Base-by-base conservation (phyloP, 768 basidiomycete genomes). In the Baorangia bicolor region DNA sequence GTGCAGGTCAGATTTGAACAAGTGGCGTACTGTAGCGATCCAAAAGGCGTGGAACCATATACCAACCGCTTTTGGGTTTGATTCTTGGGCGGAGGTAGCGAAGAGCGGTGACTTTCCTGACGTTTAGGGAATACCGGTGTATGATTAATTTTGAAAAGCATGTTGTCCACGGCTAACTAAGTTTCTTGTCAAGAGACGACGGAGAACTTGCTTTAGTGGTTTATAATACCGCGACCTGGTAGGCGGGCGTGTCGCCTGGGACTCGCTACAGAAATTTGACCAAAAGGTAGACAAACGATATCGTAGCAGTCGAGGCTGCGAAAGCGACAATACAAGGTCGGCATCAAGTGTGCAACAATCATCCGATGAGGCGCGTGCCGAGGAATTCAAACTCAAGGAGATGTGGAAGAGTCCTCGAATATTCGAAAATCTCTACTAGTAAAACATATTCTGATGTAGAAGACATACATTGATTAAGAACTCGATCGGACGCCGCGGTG, bases 321-420 rank as follows among this genome's bases (percentile, higher is more conserved):
- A 85, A 98, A 62, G 97, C 97, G 53, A 54, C 82, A 97, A 74
- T 85, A 97, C 82, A 87, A 87, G 60, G 97, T 99, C 61, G 97
- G 96, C 60, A 94, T 98, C 78, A 99, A 99, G 75, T 99, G 96
- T 77, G 96, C 95, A 37, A 98, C 96, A 41, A 98, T 98, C 76
- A 99, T 97, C 97, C 7, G 97, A 99, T 69, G 96, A 98, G 71
- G 93, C 86, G 23, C 88, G 95, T 55, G 94, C 97, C 44, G 76
- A 94, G 70, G 97, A 98, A 75, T 99, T 97, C 83, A 92, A 94
- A 47, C 81, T 99, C 69, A 98, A 97, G 81, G 86, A 95, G 75
- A 99, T 99, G 96, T 97, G 94, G 95, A 89, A 80, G 78, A 93
- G 91, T 67, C 96, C 95, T n/a, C n/a, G n/a, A n/a, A n/a, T n/a